Percentiles rank a stretch among this genome's conserved stretches.
These are phyloP conservation scores for Raddia distichophylla DNA, from an alignment of 176 grass and related monocot genomes.

Conservation along the genomic window DNA sequence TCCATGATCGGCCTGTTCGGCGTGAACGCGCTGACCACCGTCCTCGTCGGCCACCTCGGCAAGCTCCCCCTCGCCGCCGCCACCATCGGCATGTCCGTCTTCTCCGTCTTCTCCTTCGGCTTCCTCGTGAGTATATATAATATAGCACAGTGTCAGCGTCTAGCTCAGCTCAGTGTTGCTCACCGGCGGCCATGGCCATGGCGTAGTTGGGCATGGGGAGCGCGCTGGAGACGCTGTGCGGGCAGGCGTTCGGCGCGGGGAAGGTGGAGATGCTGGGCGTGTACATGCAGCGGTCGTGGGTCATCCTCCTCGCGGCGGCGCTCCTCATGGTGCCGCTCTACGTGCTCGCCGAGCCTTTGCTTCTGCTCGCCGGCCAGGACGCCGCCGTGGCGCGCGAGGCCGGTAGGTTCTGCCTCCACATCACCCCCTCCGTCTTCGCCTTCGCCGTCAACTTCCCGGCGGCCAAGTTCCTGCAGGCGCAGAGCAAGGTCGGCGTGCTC, in stretches of 20 bases:
- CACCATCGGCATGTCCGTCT: slow-evolving; percentile 54
- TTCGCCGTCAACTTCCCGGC: slow-evolving; percentile 64
- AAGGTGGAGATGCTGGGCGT: slow-evolving; percentile 63
- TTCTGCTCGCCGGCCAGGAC: slow-evolving; percentile 49
- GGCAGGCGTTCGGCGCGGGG: slow-evolving; percentile 57
- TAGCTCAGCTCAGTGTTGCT: too few species aligned
- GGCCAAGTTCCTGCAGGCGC: slow-evolving; percentile 69
- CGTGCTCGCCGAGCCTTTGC: slow-evolving; percentile 42
- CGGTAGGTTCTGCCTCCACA: slow-evolving; percentile 37
- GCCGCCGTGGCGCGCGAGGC: slow-evolving; percentile 45
- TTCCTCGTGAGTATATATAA: slow-evolving; percentile 36
- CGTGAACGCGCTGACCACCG: slow-evolving; percentile 35
- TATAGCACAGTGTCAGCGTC: too few species aligned
- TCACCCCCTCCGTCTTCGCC: slow-evolving; percentile 50
- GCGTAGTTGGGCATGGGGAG: slow-evolving; percentile 55
- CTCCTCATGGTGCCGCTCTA: slow-evolving; percentile 43
- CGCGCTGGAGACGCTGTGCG: slow-evolving; percentile 69
- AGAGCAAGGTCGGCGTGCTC: slow-evolving; percentile 60
- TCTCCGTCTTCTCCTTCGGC: slow-evolving; percentile 50
- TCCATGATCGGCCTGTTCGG: slow-evolving; percentile 35
- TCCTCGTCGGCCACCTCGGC: slow-evolving; percentile 61
- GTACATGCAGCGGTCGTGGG: slow-evolving; percentile 65
- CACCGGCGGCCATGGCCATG: too few species aligned
- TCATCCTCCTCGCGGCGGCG: slow-evolving; percentile 34
- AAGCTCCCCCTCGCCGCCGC: slow-evolving; percentile 53